Percentiles rank a stretch among this genome's conserved stretches.
Evolutionary conservation across 441 rosid species (phyloP).

Genomic region (Adansonia madagascariensis): DNA sequence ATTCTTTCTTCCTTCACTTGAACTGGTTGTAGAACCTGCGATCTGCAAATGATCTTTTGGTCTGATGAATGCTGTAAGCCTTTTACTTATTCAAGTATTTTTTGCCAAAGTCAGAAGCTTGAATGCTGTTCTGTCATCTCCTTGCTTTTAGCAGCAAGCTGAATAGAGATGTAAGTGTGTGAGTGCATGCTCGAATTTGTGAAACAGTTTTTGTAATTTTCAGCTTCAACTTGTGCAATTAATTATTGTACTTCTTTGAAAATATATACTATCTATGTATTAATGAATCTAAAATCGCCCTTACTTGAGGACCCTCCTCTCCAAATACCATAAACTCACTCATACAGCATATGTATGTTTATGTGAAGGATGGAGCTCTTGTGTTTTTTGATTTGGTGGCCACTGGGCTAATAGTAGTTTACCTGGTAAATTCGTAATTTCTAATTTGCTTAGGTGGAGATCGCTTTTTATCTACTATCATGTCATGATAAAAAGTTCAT

Average conservation of each 20-base stretch:
- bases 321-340: neutral
- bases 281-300: neutral
- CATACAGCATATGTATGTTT: neutral
- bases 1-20: slow-evolving; percentile 5
- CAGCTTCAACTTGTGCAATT: neutral
- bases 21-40: neutral
- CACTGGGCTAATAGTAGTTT: neutral
- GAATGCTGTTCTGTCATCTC: neutral
- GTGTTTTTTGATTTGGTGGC: neutral
- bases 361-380: slow-evolving; percentile 1
- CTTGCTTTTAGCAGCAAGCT: neutral
- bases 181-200: neutral
- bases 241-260: no score
- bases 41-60: neutral
- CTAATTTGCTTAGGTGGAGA: slow-evolving; percentile 19
- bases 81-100: neutral
- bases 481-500: neutral
- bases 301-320: neutral
- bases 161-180: neutral
- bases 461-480: neutral
- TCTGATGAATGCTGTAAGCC: neutral
- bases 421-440: neutral
- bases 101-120: neutral
- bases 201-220: neutral
- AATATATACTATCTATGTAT: no score